Base-by-base conservation (phyloP, 108 stramenopile genomes). In the Cylindrotheca fusiformis region DNA sequence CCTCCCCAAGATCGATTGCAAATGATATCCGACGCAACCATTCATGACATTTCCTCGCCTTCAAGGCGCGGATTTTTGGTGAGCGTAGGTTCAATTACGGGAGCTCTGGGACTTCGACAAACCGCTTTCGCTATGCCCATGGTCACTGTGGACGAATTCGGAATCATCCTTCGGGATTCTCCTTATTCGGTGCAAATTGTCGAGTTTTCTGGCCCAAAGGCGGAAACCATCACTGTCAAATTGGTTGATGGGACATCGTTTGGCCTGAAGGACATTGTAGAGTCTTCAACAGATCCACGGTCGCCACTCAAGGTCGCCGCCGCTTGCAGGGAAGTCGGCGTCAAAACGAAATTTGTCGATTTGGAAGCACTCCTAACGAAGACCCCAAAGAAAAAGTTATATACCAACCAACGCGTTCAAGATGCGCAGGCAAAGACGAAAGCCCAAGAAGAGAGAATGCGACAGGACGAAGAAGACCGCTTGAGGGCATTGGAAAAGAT, bases 241-340 rank as follows among this genome's bases (percentile, higher is more conserved):
- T 65, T 93, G 24, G 67, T 87, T 22, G 91, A 93, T 63, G 87
- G 87, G 1, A 93, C 91, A 5, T 57, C 66, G 2, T 93, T 93
- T 70, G 71, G 82, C 1, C 74, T 93, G n/a, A 78, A 75, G 48
- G 91, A 86, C 36, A 65, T 93, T 26, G 46, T 89, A n/a, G 91
- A 93, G 46, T 74, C 71, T 48, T 41, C 78, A 48, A 70, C 68
- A 18, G 91, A 93, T 77, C 91, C 91, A 8, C 62, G 91, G 8
- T 83, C 81, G 22, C 87, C 87, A 5, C 61, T 89, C 27, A 88
- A 89, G 52, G 45, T 93, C 18, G 76, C 76, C 3, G 87, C 91
- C 0, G 55, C 68, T 28, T 93, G 91, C 72, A 75, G 91, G 5
- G 67, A 81, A 30, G 76, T 75, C 61, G 75, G 80, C 21, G 76